Conservation (phyloP, 176 grass and related monocot species). For the Cocos nucifera region DNA sequence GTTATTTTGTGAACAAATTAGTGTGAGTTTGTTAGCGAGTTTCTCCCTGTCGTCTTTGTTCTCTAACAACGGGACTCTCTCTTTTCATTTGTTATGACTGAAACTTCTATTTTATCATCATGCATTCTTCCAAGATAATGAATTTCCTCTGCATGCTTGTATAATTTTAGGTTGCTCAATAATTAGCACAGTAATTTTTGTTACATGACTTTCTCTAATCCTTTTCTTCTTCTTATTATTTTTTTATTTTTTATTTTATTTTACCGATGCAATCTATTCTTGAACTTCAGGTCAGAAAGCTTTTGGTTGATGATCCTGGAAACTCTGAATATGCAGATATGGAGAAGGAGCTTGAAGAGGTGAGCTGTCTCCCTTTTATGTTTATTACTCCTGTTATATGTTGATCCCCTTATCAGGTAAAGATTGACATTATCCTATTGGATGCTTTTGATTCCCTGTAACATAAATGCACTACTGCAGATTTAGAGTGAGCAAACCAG, state of each 20-base stretch:
- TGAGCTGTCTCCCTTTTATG: constrained; percentile 24
- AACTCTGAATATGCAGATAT: constrained; percentile 84
- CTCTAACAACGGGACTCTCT: too few relatives aligned
- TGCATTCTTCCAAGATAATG: too few relatives aligned
- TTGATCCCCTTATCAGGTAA: not conserved
- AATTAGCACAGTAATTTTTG: too few relatives aligned
- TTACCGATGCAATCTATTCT: not conserved
- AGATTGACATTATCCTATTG: not conserved
- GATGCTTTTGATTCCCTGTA: not conserved
- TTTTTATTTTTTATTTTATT: not conserved
- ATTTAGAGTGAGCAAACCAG: not conserved
- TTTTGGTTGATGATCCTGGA: constrained; percentile 49
- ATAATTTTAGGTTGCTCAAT: too few relatives aligned
- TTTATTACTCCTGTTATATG: not conserved
- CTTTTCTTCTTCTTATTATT: too few relatives aligned
- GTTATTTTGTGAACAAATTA: too few relatives aligned
- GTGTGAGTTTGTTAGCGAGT: too few relatives aligned
- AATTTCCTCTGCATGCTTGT: too few relatives aligned
- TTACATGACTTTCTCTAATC: too few relatives aligned
- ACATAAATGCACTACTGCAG: not conserved
- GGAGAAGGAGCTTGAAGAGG: constrained; percentile 92
- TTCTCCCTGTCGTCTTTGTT: too few relatives aligned
- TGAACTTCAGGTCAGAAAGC: constrained; percentile 53
- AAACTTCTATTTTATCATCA: too few relatives aligned
- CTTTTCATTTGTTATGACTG: too few relatives aligned